Percentiles rank a stretch among this genome's conserved stretches.
These are phyloP conservation scores for Microdochium trichocladiopsis DNA, from an alignment of 2,329 filamentous ascomycete genomes.

Conservation along the genomic window DNA sequence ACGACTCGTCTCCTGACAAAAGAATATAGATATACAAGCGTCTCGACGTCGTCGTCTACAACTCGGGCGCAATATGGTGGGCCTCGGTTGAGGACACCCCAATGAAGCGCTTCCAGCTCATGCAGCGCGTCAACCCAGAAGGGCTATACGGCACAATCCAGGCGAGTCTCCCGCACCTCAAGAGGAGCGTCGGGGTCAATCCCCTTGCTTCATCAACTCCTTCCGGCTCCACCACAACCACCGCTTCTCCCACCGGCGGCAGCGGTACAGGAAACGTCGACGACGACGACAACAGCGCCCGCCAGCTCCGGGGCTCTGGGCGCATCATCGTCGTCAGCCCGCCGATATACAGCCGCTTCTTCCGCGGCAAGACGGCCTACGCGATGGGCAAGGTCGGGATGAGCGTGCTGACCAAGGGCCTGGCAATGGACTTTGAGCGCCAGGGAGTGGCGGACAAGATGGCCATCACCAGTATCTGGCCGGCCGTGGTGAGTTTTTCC, in stretches of 20 bases:
- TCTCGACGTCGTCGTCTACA: constrained; percentile 74
- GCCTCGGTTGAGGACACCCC: constrained; percentile 66
- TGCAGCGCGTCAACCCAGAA: constrained; percentile 69
- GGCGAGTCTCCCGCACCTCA: constrained; percentile 60
- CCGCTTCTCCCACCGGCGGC: background rate
- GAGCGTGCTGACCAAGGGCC: constrained; percentile 72
- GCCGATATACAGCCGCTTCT: constrained; percentile 80
- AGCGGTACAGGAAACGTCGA: constrained; percentile 20
- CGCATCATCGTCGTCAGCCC: constrained; percentile 74
- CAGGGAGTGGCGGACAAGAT: constrained; percentile 53
- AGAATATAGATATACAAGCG: constrained; percentile 42
- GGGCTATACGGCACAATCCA: constrained; percentile 70
- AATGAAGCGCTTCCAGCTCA: constrained; percentile 68
- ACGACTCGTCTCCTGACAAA: too few relatives aligned
- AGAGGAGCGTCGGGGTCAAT: constrained; percentile 8
- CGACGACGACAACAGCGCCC: background rate
- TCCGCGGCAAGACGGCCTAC: constrained; percentile 80
- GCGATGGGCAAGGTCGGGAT: constrained; percentile 74
- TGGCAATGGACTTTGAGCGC: constrained; percentile 74
- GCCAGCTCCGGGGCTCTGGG: constrained; percentile 31
- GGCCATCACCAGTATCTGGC: constrained; percentile 80
- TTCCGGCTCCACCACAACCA: too few relatives aligned
- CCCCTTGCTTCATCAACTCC: too few relatives aligned
- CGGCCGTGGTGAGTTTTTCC: constrained; percentile 53
- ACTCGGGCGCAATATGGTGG: constrained; percentile 84